A percentile compares a stretch with the other conserved stretches of the same genome.
Conservation (phyloP, 1,139 yeast genomes). For the Wickerhamomyces sp. region DNA sequence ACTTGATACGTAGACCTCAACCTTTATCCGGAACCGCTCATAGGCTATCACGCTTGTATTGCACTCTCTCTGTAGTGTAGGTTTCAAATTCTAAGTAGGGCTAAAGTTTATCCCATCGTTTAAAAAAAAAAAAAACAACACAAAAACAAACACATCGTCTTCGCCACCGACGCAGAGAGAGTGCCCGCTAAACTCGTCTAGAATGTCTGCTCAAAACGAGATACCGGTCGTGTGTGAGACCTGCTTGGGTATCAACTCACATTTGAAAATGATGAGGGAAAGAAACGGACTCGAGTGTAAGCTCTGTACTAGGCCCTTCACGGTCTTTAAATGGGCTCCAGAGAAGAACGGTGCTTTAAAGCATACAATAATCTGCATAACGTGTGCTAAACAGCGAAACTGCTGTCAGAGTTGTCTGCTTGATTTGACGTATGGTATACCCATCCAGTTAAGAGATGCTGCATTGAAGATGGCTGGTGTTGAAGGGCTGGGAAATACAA, state of each 20-base stretch:
- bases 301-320: slow-evolving; percentile 79
- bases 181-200: too few relatives aligned
- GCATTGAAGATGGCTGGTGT: slow-evolving; percentile 72
- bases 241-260: slow-evolving; percentile 65
- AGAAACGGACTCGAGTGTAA: slow-evolving; percentile 72
- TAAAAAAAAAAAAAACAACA: too few relatives aligned
- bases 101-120: too few relatives aligned
- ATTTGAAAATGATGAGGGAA: slow-evolving; percentile 68
- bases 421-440: slow-evolving; percentile 76
- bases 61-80: background rate
- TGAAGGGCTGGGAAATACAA: slow-evolving; percentile 34
- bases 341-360: slow-evolving; percentile 34
- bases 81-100: background rate
- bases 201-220: slow-evolving; percentile 12
- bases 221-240: slow-evolving; percentile 53
- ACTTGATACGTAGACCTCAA: too few relatives aligned
- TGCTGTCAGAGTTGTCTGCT: slow-evolving; percentile 87
- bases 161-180: too few relatives aligned
- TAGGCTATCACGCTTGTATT: too few relatives aligned
- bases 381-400: slow-evolving; percentile 74
- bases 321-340: slow-evolving; percentile 69
- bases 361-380: slow-evolving; percentile 60
- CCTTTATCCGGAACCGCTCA: too few relatives aligned
- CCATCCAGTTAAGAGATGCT: slow-evolving; percentile 73
- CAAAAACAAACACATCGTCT: slow-evolving; percentile 2